Base-by-base conservation (phyloP, 177 flowering plant genomes). In the Telopea speciosissima region DNA sequence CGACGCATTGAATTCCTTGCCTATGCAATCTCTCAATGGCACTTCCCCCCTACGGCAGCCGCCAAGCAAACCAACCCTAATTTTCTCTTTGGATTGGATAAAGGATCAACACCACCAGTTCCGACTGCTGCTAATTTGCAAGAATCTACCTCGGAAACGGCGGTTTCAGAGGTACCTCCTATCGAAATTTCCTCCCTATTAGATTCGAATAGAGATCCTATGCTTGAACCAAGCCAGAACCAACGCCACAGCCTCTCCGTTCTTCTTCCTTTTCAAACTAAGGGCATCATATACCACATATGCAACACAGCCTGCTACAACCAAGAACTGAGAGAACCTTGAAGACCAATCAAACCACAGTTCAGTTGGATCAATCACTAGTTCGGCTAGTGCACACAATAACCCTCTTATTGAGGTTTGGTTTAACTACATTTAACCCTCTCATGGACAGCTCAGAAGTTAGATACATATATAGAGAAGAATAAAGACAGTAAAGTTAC, bases 41-140 rank as follows among this genome's bases (percentile, higher is more conserved):
- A 36, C 84, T 24, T 72, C 84, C 6, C 78, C 14, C 66, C 81
- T 3, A 76, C 81, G 1, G 24, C 75, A 10, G 73, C 54, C 17
- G 17, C 69, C 1, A 40, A 69, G 14, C 67, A 69, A 8, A 40
- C 66, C 5, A 85, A 79, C 72, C 83, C 87, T 24, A 93, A 89
- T 69, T 90, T 85, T 62, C 79, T 92, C 40, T 89, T 90, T 31
- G 96, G 97, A 2, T 72, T 92, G n/a, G 95, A 92, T 54, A 88
- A 86, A 69, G 79, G 78, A 24, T 64, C n/a, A 24, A 67, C 73
- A 67, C 73, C 49, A 66, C 76, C 12, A 28, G 72, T 22, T 24
- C 68, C 69, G n/a, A n/a, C n/a, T 31, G 40, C 49, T 17, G 63
- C 64, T 65, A 76, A 75, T 56, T 62, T 67, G 24, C 78, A 62